Base-by-base conservation (phyloP, 768 basidiomycete genomes). In the Lactarius akahatsu region DNA sequence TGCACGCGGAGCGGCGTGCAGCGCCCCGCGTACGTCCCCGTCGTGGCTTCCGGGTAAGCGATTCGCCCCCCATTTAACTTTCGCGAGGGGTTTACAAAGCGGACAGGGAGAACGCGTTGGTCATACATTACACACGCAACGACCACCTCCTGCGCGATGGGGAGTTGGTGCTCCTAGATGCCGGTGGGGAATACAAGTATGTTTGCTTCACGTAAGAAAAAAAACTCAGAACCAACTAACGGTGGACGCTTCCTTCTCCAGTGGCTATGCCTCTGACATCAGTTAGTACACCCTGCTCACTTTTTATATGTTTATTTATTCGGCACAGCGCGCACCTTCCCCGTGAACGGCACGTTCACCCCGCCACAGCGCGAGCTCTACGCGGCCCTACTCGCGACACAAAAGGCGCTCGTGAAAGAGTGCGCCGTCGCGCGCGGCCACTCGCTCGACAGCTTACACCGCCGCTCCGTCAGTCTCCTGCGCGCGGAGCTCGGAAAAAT, bases 11-110 rank as follows among this genome's bases (percentile, higher is more conserved):
- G 80, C 18, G 97, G 97, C 26, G 83, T 92, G 15, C 89, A 94
- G 72, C 84, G 96, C 47, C 85, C 87, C 57, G 96, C 97, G n/a
- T 99, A 99, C 74, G 96, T 99, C 1, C 97, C 97, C 15, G 97
- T 99, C 6, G 92, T 98, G 40, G 96, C 94, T 6, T 95, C 94
- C 1, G 97, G 97, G 91, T 92, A 76, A 68, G 83, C 38, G 30
- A 20, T 0, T 34, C 20, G 1, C 41, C 0, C 40, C 23, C 23
- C 47, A 10, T 10, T 41, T 20, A 28, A 4, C 26, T 8, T 43
- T 26, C 40, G n/a, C 40, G 57, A 38, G 67, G 26, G 18, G 4
- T 28, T 10, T 38, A 28, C 11, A 16, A n/a, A 23, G 45, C 26
- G 11, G 23, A 3, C 65, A 96, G 94, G 34, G 82, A 90, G 2